Evolutionary conservation across 148 eudicot genomes (phyloP).

Genomic region (Rhododendron vialii): DNA sequence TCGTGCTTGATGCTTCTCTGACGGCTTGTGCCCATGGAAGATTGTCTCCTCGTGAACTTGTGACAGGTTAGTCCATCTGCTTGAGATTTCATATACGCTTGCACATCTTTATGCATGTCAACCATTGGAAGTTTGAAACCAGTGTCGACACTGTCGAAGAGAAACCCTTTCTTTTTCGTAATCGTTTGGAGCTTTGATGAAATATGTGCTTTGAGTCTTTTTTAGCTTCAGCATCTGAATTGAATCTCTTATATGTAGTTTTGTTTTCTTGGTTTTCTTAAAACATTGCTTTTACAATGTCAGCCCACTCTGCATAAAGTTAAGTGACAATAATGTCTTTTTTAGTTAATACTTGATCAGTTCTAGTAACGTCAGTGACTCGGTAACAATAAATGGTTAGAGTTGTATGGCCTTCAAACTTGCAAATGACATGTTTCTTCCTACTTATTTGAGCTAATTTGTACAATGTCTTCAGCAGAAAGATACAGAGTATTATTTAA

Average conservation of each 20-base stretch:
- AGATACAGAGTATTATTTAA: not conserved
- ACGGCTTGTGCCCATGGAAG: conserved; percentile 88
- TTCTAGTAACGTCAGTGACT: not conserved
- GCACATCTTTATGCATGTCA: not conserved
- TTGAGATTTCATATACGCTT: not conserved
- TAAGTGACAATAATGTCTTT: not conserved
- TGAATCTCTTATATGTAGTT: not conserved
- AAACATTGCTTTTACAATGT: not conserved
- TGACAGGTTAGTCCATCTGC: conserved; percentile 64
- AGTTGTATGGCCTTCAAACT: not conserved
- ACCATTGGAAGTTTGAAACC: not conserved
- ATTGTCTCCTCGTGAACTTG: conserved; percentile 87
- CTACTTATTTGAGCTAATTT: not conserved
- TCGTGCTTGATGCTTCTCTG: conserved; percentile 86
- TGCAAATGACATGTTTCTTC: not conserved
- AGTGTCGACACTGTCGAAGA: not conserved
- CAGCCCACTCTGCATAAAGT: not conserved
- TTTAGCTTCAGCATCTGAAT: not conserved
- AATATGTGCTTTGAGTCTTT: not conserved
- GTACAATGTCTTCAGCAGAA: not conserved
- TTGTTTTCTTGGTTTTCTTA: not conserved
- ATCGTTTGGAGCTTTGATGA: not conserved
- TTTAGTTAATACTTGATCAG: not conserved
- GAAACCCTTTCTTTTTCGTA: not conserved
- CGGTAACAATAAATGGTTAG: not conserved